A percentile compares a stretch with the other conserved stretches of the same genome.
Conservation (phyloP, 2,329 filamentous ascomycete genomes). For the Aspergillus neoniger region DNA sequence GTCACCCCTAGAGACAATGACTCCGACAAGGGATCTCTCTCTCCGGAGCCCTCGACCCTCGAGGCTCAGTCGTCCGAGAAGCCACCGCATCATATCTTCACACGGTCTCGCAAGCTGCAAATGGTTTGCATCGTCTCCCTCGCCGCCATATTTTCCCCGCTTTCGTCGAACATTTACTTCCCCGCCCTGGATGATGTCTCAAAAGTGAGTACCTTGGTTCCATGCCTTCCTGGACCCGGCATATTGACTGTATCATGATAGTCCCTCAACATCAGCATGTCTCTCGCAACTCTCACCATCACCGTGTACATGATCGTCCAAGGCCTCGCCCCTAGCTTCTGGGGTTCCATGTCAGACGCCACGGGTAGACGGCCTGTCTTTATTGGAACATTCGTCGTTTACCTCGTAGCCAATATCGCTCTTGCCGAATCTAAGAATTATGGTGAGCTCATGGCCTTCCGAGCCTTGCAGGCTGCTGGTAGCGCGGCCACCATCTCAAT, state of each 20-base stretch:
- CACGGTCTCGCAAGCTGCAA: constrained; percentile 3
- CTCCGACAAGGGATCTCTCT: background rate
- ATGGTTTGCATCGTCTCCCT: constrained; percentile 15
- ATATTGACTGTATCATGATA: background rate
- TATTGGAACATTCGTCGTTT: constrained; percentile 50
- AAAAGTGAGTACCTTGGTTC: constrained; percentile 20
- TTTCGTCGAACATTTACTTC: constrained; percentile 51
- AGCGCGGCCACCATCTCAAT: constrained; percentile 53
- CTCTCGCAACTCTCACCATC: constrained; percentile 38
- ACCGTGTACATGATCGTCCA: constrained; percentile 54
- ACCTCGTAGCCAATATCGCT: constrained; percentile 50
- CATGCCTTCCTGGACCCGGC: constrained; percentile 3
- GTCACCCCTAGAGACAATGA: background rate
- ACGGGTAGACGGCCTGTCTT: constrained; percentile 51
- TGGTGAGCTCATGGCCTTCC: constrained; percentile 46
- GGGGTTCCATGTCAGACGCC: constrained; percentile 52
- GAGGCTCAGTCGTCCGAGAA: background rate
- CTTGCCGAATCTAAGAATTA: constrained; percentile 44
- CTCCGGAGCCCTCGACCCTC: background rate
- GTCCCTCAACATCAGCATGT: constrained; percentile 28
- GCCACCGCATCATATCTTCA: constrained; percentile 7
- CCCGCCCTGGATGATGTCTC: constrained; percentile 37
- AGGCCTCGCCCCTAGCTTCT: constrained; percentile 53
- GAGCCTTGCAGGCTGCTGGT: constrained; percentile 52
- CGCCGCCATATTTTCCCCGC: constrained; percentile 37